A percentile compares a stretch with the other conserved stretches of the same genome.
These are phyloP conservation scores for Colletotrichum limetticola DNA, from an alignment of 2,329 filamentous ascomycete species.

Conservation along the genomic window DNA sequence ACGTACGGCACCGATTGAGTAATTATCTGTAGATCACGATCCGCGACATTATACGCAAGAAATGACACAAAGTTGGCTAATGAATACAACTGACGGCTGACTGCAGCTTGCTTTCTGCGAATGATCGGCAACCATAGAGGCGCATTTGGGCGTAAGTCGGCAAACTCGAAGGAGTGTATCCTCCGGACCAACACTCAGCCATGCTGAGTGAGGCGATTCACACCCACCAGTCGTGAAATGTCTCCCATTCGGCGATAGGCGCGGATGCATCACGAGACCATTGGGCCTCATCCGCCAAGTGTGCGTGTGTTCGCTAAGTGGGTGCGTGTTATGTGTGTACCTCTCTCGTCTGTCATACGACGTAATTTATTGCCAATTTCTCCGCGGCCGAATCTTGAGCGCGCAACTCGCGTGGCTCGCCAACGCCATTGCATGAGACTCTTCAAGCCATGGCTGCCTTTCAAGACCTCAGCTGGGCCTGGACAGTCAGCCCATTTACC, in stretches of 20 bases:
- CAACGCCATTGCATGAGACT: not conserved
- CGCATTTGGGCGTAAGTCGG: not conserved
- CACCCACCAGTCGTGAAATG: not conserved
- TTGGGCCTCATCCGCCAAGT: not conserved
- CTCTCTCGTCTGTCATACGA: not conserved
- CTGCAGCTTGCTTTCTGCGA: not conserved
- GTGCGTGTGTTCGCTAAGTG: not conserved
- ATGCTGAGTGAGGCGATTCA: not conserved
- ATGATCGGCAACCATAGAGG: not conserved
- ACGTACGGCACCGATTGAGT: not conserved
- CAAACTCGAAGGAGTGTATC: not conserved
- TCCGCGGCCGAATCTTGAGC: not conserved
- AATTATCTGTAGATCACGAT: not conserved
- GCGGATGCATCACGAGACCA: not conserved
- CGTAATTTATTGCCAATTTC: not conserved
- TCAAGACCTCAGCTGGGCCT: not conserved
- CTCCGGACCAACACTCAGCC: not conserved
- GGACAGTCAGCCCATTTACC: not conserved
- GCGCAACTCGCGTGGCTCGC: constrained; percentile 13
- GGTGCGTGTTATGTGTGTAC: no score
- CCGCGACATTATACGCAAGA: not conserved
- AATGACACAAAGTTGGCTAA: not conserved
- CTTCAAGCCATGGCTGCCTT: constrained; percentile 2
- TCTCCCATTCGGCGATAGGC: not conserved
- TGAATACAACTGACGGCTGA: not conserved